Evolutionary conservation across 805 yeast species (phyloP).

Genomic region (Sugiyamaella chiloensis): DNA sequence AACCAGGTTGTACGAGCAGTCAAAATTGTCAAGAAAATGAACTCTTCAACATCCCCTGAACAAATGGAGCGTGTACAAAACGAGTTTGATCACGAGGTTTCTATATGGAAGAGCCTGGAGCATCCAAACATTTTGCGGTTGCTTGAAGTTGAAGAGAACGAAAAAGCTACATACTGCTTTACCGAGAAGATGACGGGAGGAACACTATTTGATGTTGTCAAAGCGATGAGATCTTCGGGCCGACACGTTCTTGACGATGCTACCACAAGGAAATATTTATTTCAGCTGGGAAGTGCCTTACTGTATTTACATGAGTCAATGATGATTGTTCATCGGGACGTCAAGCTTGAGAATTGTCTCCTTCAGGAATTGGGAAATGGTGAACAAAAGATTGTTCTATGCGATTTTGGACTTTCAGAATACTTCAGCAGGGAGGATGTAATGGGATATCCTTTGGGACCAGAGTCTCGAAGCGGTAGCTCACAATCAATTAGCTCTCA

Average conservation of each 20-base stretch:
- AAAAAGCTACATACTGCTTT: slow-evolving; percentile 63
- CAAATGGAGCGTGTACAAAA: slow-evolving; percentile 48
- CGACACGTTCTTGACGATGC: slow-evolving; percentile 22
- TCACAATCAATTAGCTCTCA: slow-evolving; percentile 6
- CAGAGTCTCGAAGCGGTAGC: background rate
- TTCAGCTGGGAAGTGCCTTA: slow-evolving; percentile 58
- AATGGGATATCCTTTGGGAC: background rate
- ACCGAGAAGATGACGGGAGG: slow-evolving; percentile 71
- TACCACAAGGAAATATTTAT: slow-evolving; percentile 35
- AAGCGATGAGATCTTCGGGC: slow-evolving; percentile 46
- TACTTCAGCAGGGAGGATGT: slow-evolving; percentile 16
- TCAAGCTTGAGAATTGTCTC: slow-evolving; percentile 77
- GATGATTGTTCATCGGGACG: slow-evolving; percentile 75
- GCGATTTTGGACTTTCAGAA: slow-evolving; percentile 87
- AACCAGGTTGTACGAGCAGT: slow-evolving; percentile 45
- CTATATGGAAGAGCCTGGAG: slow-evolving; percentile 67
- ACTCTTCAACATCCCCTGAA: slow-evolving; percentile 32
- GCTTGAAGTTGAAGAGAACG: slow-evolving; percentile 57
- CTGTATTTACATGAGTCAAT: slow-evolving; percentile 58
- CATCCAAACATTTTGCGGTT: slow-evolving; percentile 67
- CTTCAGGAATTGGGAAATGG: slow-evolving; percentile 42
- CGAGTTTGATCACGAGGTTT: slow-evolving; percentile 66
- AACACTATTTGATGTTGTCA: slow-evolving; percentile 72
- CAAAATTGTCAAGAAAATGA: slow-evolving; percentile 48
- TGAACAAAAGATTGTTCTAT: slow-evolving; percentile 49